A percentile compares a stretch with the other conserved stretches of the same genome.
phyloP scores from a whole-genome alignment of 2,329 filamentous ascomycete species.

The Metarhizium humberi region DNA sequence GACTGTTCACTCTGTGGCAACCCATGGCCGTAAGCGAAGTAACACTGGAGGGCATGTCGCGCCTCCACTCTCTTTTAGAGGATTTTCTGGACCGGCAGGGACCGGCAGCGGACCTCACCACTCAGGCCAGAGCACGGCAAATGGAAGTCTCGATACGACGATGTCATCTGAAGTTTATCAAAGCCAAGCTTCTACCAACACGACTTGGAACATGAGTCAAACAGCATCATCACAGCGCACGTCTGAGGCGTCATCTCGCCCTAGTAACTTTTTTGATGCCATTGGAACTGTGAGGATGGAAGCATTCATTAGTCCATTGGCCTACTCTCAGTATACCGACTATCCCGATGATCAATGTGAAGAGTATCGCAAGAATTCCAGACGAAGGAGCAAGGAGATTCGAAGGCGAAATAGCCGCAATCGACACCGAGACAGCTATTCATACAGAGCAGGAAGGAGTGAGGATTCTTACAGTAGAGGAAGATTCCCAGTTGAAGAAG shows the following conservation, averaged over 20 bases:
- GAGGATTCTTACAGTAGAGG: slow-evolving; percentile 41
- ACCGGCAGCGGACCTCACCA: slow-evolving; percentile 31
- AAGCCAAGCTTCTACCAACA: slow-evolving; percentile 37
- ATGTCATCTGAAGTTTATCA: slow-evolving; percentile 54
- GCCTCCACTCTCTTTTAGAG: slow-evolving; percentile 65
- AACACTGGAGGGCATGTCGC: slow-evolving; percentile 72
- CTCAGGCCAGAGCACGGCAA: slow-evolving; percentile 47
- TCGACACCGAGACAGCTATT: slow-evolving; percentile 42
- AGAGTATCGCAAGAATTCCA: slow-evolving; percentile 30
- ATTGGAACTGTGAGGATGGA: slow-evolving; percentile 94
- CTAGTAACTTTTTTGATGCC: slow-evolving; percentile 69
- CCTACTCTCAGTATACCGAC: slow-evolving; percentile 37
- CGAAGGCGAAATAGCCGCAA: slow-evolving; percentile 44
- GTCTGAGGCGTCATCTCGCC: slow-evolving; percentile 44
- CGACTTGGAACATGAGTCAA: slow-evolving; percentile 36
- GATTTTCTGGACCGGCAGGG: slow-evolving; percentile 54
- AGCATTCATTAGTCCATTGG: slow-evolving; percentile 71
- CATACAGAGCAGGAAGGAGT: slow-evolving; percentile 30
- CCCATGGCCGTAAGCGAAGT: slow-evolving; percentile 77
- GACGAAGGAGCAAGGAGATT: slow-evolving; percentile 46
- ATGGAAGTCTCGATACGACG: slow-evolving; percentile 46
- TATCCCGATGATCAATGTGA: slow-evolving; percentile 42
- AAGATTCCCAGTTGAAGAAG: slow-evolving; percentile 39
- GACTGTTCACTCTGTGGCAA: slow-evolving; percentile 28
- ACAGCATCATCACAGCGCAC: slow-evolving; percentile 40